Base-by-base conservation (phyloP, 305 asterid species). In the Fraxinus greggii region DNA sequence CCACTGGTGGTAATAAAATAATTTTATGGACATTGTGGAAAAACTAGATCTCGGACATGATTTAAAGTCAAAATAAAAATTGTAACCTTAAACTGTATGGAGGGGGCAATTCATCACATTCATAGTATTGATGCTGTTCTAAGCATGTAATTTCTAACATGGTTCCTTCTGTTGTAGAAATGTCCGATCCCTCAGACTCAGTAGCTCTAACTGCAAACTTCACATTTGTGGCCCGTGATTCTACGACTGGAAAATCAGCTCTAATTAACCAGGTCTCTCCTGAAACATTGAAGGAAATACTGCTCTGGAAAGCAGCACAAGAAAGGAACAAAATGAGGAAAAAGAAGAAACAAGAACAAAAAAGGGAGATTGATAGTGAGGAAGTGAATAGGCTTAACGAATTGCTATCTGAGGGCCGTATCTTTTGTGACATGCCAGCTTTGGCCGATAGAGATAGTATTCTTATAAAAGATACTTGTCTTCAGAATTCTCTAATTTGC, bases 181-280 rank as follows among this genome's bases (percentile, higher is more conserved):
- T 83, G 48, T 75, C 82, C 7, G 83, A 85, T 83, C 80, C 89
- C 56, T 81, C 92, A 36, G 87, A 91, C 61, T 76, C 88, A 36
- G 85, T 84, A 63, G 97, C 99, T 84, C 93, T 95, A 61, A 95
- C 95, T 28, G 99, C 99, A 72, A 95, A 93, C 87, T 95, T 95
- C 89, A 95, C 98, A 24, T 95, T 95, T 63, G 99, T 95, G 79
- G 98, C 97, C 77, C 99, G 98, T 77, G 98, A 95, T 85, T 91
- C 93, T 0, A 83, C 83, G 77, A 92, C 98, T 1, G 95, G 95
- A 79, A 93, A 93, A 88, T 91, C 98, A 70, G 97, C 97, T 80
- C 77, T 81, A 63, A 90, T 95, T 28, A 93, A 95, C 89, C 97
- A 88, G 81, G 85, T 95, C 82, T 83, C 86, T 54, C 97, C 98